Percentiles rank a stretch among this genome's conserved stretches.
Conservation (phyloP, 2,329 filamentous ascomycete species). For the Eutypella sp. region DNA sequence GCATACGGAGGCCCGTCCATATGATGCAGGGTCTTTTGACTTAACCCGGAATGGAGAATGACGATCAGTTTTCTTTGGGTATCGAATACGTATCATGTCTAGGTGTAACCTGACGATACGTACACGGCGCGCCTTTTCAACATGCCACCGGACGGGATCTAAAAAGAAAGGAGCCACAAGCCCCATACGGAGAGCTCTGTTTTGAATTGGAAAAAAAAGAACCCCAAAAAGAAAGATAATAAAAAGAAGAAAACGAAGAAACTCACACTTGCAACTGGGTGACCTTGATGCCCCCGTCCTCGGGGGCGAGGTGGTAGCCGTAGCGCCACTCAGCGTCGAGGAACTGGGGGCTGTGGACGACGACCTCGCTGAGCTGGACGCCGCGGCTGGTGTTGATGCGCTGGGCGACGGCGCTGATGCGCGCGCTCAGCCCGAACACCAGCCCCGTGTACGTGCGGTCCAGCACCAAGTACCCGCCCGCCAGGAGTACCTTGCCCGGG, state of each 20-base stretch:
- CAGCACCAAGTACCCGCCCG: conserved; percentile 91
- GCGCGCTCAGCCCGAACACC: conserved; percentile 61
- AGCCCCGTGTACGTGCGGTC: conserved; percentile 80
- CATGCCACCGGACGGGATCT: too few relatives aligned
- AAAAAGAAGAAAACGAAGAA: conserved; percentile 2
- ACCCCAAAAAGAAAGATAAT: background rate
- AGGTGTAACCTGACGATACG: too few relatives aligned
- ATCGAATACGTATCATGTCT: background rate
- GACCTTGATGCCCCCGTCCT: conserved; percentile 74
- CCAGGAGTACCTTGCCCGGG: conserved; percentile 91
- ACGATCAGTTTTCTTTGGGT: too few relatives aligned
- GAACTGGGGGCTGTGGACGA: conserved; percentile 91
- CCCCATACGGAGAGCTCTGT: background rate
- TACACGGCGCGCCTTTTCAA: too few relatives aligned
- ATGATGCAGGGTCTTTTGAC: too few relatives aligned
- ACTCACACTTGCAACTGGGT: conserved; percentile 68
- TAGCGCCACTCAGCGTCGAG: conserved; percentile 83
- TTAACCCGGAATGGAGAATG: too few relatives aligned
- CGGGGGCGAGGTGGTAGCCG: conserved; percentile 64
- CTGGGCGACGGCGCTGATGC: conserved; percentile 60
- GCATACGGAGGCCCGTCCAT: background rate
- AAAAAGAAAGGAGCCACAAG: too few relatives aligned
- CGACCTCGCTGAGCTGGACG: conserved; percentile 65
- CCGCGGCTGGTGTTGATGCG: conserved; percentile 56
- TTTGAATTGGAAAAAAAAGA: background rate